phyloP scores from a whole-genome alignment of 208 protist species.

The Trypanosoma avium region DNA sequence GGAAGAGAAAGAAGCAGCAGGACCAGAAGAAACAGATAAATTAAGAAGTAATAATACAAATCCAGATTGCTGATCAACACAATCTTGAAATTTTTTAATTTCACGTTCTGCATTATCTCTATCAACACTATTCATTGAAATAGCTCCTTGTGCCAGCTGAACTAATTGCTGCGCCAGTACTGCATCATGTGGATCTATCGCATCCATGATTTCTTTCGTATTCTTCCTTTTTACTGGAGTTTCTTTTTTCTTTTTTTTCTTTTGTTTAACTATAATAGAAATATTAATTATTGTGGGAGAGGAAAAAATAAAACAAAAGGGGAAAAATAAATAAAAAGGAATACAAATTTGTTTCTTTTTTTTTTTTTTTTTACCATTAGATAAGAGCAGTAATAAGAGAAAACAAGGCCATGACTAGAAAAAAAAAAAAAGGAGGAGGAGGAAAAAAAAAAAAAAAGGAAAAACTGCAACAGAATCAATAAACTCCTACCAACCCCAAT shows the following conservation, averaged over 20 bases:
- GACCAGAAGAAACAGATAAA: slow-evolving; percentile 28
- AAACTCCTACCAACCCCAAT: background rate
- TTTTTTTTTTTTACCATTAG: background rate
- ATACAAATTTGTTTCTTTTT: background rate
- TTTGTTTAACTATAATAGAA: background rate
- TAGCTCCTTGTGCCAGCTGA: slow-evolving; percentile 37
- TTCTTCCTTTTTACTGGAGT: background rate
- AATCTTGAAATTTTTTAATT: slow-evolving; percentile 61
- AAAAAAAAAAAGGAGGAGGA: too few species aligned
- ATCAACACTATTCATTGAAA: slow-evolving; percentile 46
- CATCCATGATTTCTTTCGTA: slow-evolving; percentile 33
- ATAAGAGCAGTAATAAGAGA: too few species aligned
- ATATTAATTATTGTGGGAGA: background rate
- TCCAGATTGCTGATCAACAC: slow-evolving; percentile 64
- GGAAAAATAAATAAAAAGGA: background rate
- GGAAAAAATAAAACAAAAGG: background rate
- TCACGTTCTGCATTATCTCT: slow-evolving; percentile 53
- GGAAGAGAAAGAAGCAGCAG: slow-evolving; percentile 55
- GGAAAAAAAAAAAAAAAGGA: slow-evolving; percentile 10
- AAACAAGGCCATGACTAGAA: too few species aligned
- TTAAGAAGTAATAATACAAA: slow-evolving; percentile 69
- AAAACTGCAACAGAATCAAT: background rate
- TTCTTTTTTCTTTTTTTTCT: background rate
- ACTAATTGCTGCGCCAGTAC: slow-evolving; percentile 30
- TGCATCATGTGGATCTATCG: slow-evolving; percentile 52